Base-by-base conservation (phyloP, 108 stramenopile species). In the Cyclotella kingstonii region DNA sequence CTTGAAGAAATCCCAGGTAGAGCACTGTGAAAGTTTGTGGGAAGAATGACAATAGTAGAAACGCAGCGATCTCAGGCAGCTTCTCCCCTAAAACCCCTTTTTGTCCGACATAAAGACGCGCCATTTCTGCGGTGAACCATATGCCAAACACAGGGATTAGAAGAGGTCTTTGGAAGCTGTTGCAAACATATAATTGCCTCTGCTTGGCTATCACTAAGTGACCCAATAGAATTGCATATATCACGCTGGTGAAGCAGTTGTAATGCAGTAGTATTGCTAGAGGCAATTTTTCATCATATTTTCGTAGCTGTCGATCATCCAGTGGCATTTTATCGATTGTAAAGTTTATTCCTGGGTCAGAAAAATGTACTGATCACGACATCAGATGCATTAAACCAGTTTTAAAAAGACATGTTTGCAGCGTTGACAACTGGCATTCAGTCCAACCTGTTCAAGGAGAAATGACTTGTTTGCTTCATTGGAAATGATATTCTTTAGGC, bases 1-100 rank as follows among this genome's bases (percentile, higher is more conserved):
- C 73, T 62, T 74, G 73, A 5, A 74, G 39, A 31, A 66, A 74
- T 54, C 73, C 54, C 26, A 74, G 15, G 46, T 66, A 74, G 0
- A 66, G 11, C 14, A 55, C 53, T 27, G 49, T 56, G 25, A 58
- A 66, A 17, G 56, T 19, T 49, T 74, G 65, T n/a, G 73, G 73
- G 28, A 74, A 66, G 45, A 54, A 51, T 35, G 65, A 61, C 17
- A 74, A 42, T 5, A 74, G 47, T 0, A 74, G 34, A 46, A 66
- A 74, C 14, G 60, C 53, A 9, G 54, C 52, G 23, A 74, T 28
- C 30, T 74, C 65, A 1, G 73, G 73, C 21, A 70, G 43, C 45
- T 46, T 54, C 15, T 74, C 73, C 4, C 52, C 27, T 33, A 74
- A 35, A 22, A 66, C 21, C 25, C 73, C 73, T 42, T 42, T 66